Evolutionary conservation across 331 rosid species (phyloP), one percentile per base, ranked within the genome.

Genomic region (Quercus phellos): DNA sequence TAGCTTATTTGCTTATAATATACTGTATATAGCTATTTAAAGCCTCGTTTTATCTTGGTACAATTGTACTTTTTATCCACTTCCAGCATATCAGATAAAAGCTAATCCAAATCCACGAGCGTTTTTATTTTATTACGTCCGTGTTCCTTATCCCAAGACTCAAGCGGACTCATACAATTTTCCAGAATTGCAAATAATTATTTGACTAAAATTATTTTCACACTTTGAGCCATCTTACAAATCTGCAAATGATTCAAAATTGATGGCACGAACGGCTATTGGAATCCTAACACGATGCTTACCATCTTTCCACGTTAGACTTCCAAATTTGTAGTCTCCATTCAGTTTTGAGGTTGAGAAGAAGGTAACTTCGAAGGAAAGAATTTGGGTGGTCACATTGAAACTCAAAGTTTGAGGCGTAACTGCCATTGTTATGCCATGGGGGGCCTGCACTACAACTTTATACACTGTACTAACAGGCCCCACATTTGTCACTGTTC

Each of bases 401-500:
- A 91, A 91, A 6, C 77, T 74, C 85, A 91, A 68, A 73, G 75
- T 80, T 72, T 30, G 83, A 70, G 96, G 96, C 72, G 84, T 87
- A 63, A 91, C 92, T 27, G 75, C 85, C 81, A 89, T 78, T 80
- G 72, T 53, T 50, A 84, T 68, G 61, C 92, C 96, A 76, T 79
- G 34, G 4, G 96, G 96, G 70, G 82, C 80, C 71, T 78, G 74
- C 85, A 84, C 85, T 16, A 29, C 0, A 78, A 82, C 92, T 79
- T 74, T 81, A 77, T 91, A 91, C 38, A 71, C 68, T 0, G 90
- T 80, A 11, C 66, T 70, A 13, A 71, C 29, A 32, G 78, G 61
- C 58, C 96, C 96, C 58, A 89, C 90, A 26, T 91, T 91, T 80
- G 87, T 91, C 84, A 89, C 87, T 5, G 80, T 86, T 80, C 96